Evolutionary conservation across 345 rosid genomes (phyloP).

Genomic region (Cardamine chenopodiifolia): DNA sequence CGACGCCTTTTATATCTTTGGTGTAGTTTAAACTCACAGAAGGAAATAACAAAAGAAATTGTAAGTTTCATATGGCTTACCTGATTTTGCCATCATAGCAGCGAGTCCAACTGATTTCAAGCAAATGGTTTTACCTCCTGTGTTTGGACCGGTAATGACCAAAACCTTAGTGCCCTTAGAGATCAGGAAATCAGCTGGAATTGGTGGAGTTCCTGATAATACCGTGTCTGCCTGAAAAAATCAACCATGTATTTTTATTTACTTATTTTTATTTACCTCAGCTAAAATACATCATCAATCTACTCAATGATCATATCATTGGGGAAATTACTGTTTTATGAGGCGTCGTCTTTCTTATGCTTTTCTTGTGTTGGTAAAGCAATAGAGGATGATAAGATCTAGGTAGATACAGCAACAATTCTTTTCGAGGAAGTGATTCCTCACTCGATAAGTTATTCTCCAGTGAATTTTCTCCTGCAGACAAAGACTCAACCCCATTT

Average conservation of each 20-base stretch:
- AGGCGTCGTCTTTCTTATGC: constrained; percentile 51
- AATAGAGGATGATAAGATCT: constrained; percentile 85
- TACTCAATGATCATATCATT: neutral
- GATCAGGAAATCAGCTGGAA: constrained; percentile 79
- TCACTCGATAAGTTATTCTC: constrained; percentile 38
- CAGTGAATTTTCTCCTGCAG: constrained; percentile 37
- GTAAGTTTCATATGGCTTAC: constrained; percentile 40
- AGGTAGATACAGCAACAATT: constrained; percentile 80
- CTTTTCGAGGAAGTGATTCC: constrained; percentile 46
- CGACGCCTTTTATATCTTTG: neutral
- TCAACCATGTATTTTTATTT: constrained; percentile 13
- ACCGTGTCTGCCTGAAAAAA: constrained; percentile 54
- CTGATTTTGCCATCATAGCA: constrained; percentile 96
- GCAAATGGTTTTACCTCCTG: constrained; percentile 94
- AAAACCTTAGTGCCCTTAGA: constrained; percentile 68
- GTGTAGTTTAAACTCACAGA: neutral
- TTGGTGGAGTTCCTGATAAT: constrained; percentile 61
- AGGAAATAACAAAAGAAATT: constrained; percentile 1
- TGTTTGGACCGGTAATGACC: constrained; percentile 93
- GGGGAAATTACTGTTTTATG: constrained; percentile 56
- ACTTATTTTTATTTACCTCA: too few species aligned
- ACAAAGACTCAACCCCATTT: constrained; percentile 43
- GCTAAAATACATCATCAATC: constrained; percentile 17
- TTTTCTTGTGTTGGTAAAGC: constrained; percentile 77
- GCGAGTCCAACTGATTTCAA: constrained; percentile 93